phyloP scores from a whole-genome alignment of 768 basidiomycete genomes.

The Mycena venus region DNA sequence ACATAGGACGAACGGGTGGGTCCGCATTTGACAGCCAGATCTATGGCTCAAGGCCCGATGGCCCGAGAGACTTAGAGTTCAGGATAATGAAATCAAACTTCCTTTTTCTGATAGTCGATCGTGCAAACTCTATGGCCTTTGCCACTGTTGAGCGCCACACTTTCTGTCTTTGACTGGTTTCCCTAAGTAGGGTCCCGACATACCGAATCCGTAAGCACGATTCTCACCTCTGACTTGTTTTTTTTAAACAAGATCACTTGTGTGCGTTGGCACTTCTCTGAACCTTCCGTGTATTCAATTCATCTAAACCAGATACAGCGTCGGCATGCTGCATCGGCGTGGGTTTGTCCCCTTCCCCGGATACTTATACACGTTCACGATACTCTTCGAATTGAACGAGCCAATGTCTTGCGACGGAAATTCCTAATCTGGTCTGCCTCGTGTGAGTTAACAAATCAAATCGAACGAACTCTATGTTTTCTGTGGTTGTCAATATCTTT shows the following conservation, averaged over 20 bases:
- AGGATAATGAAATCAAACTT: constrained; percentile 37
- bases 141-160: constrained; percentile 28
- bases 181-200: constrained; percentile 26
- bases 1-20: constrained; percentile 26
- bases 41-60: constrained; percentile 27
- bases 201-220: constrained; percentile 41
- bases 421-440: constrained; percentile 70
- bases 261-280: constrained; percentile 26
- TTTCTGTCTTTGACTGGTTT: constrained; percentile 19
- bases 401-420: constrained; percentile 65
- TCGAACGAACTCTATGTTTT: constrained; percentile 33
- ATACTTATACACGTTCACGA: constrained; percentile 73
- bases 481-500: constrained; percentile 31
- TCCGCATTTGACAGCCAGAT: constrained; percentile 32
- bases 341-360: constrained; percentile 74
- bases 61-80: constrained; percentile 29
- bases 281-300: constrained; percentile 65
- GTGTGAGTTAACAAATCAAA: constrained; percentile 40
- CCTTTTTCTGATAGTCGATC: constrained; percentile 30
- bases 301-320: constrained; percentile 69
- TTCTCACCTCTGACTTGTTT: background rate
- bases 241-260: constrained; percentile 31
- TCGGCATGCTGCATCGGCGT: constrained; percentile 75
- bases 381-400: constrained; percentile 56
- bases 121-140: constrained; percentile 18